These are phyloP conservation scores for Tulasnella sp. DNA, from an alignment of 768 basidiomycete species.

Conservation along the genomic window DNA sequence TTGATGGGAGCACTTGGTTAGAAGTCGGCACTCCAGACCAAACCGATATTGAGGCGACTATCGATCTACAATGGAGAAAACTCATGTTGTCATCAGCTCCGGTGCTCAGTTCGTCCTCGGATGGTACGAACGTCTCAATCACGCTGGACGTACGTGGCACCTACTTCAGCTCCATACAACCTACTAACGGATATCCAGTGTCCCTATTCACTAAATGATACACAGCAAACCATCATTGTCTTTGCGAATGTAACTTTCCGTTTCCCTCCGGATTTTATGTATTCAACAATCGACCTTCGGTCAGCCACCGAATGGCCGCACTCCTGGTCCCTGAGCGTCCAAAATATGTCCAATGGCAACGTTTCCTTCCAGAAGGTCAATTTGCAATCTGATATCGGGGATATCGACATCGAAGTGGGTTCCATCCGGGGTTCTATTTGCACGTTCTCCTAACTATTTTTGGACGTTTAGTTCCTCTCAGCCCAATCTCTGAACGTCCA, in stretches of 20 bases:
- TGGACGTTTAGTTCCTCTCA: too few relatives aligned
- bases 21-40: not conserved
- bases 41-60: not conserved
- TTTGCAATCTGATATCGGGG: not conserved
- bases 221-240: not conserved
- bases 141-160: not conserved
- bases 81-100: not conserved
- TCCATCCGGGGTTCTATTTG: too few relatives aligned
- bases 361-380: not conserved
- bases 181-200: not conserved
- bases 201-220: not conserved
- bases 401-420: not conserved
- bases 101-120: not conserved
- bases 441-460: too few relatives aligned
- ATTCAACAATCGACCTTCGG: not conserved
- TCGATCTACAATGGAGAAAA: not conserved
- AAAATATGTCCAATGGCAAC: not conserved
- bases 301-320: not conserved
- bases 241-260: not conserved
- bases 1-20: not conserved
- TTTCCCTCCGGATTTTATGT: not conserved
- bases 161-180: not conserved
- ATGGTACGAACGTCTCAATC: not conserved
- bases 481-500: too few relatives aligned
- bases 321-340: not conserved